phyloP scores from a whole-genome alignment of 306 rosid species.

The Lathyrus aphaca region DNA sequence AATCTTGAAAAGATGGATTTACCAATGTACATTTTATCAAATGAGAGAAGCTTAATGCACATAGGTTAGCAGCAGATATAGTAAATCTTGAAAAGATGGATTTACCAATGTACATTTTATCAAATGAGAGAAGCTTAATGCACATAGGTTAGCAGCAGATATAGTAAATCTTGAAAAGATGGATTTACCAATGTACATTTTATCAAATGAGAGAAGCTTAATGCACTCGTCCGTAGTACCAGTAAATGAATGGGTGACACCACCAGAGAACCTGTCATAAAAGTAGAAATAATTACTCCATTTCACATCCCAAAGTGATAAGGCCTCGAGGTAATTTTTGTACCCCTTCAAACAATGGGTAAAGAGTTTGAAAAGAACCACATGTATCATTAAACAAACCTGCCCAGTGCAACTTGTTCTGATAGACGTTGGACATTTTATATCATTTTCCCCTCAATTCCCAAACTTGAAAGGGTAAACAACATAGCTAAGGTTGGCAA shows the following conservation, averaged over 20 bases:
- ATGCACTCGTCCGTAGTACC: constrained; percentile 73
- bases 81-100: constrained; percentile 35
- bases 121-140: constrained; percentile 84
- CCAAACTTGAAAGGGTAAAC: constrained; percentile 29
- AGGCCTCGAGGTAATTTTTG: constrained; percentile 24
- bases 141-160: constrained; percentile 17
- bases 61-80: constrained; percentile 19
- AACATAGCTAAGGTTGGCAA: constrained; percentile 17
- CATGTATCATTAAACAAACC: constrained; percentile 1
- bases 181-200: constrained; percentile 75
- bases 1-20: constrained; percentile 38
- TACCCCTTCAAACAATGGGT: constrained; percentile 8
- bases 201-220: constrained; percentile 77
- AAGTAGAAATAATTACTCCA: constrained; percentile 35
- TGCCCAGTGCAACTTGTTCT: not conserved
- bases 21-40: constrained; percentile 82
- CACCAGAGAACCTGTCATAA: constrained; percentile 66
- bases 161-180: constrained; percentile 34
- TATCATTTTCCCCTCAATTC: constrained; percentile 20
- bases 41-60: constrained; percentile 87
- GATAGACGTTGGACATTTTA: not conserved
- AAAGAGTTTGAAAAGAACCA: constrained; percentile 23
- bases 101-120: constrained; percentile 78
- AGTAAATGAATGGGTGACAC: constrained; percentile 94
- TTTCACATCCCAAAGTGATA: constrained; percentile 23